These are phyloP conservation scores for Pinus tabuliformis DNA, from an alignment of 75 land plant genomes.

Conservation along the genomic window DNA sequence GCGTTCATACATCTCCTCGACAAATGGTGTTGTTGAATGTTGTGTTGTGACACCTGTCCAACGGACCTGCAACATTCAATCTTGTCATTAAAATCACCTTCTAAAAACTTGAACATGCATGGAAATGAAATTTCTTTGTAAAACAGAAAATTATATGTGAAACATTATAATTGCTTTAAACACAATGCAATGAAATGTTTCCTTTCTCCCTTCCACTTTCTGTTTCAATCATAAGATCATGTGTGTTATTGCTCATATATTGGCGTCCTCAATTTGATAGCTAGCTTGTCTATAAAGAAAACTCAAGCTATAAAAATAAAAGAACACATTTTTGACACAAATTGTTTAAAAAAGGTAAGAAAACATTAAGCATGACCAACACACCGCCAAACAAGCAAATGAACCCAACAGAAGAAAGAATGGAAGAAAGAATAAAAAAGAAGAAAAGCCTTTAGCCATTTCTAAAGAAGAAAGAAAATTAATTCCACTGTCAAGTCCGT, in stretches of 20 bases:
- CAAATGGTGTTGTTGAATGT: slow-evolving; percentile 66
- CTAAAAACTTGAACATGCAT: neutral
- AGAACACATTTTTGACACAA: no score
- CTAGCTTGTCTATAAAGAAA: no score
- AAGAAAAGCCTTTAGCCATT: no score
- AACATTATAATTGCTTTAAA: neutral
- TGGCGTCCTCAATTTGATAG: no score
- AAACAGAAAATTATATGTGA: neutral
- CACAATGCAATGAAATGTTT: neutral
- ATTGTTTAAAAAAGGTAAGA: neutral
- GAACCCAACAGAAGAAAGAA: no score
- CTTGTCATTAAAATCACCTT: neutral
- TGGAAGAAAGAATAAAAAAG: no score
- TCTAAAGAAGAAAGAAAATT: no score
- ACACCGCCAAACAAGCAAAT: neutral
- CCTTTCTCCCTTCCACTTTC: no score
- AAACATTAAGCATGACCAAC: neutral
- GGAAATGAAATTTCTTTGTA: neutral
- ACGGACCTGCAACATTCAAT: slow-evolving; percentile 49
- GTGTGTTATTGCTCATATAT: no score
- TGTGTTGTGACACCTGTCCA: slow-evolving; percentile 63
- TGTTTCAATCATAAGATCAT: no score
- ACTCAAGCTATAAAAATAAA: no score
- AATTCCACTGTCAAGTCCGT: no score
- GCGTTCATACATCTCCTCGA: slow-evolving; percentile 90